A percentile compares a stretch with the other conserved stretches of the same genome.
Evolutionary conservation across 257 asterid genomes (phyloP).

Genomic region (Dorcoceras hygrometricum): DNA sequence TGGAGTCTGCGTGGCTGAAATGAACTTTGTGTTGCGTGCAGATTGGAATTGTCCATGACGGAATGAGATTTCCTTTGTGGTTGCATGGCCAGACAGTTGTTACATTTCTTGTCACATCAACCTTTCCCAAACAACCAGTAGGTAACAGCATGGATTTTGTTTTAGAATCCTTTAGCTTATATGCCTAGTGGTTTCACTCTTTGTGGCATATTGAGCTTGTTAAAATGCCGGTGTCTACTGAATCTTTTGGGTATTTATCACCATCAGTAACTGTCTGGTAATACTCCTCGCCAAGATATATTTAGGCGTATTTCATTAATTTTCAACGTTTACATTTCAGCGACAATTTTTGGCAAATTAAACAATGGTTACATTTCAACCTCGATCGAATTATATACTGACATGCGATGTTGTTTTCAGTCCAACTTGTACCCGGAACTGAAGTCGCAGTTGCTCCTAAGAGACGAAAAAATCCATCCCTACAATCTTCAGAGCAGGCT

Average conservation of each 20-base stretch:
- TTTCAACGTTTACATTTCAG: no score
- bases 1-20: slow-evolving; percentile 11
- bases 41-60: slow-evolving; percentile 92
- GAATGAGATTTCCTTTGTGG: slow-evolving; percentile 90
- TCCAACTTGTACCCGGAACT: slow-evolving; percentile 91
- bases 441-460: slow-evolving; percentile 97
- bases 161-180: slow-evolving; percentile 20
- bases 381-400: slow-evolving; percentile 20
- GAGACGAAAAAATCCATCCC: slow-evolving; percentile 64
- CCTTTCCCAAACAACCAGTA: slow-evolving; percentile 78
- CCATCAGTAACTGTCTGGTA: slow-evolving; percentile 4
- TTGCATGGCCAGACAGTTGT: slow-evolving; percentile 79
- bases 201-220: slow-evolving; percentile 4
- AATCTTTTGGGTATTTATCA: slow-evolving; percentile 11
- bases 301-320: slow-evolving; percentile 6
- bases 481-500: slow-evolving; percentile 37
- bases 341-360: neutral
- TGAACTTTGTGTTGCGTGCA: slow-evolving; percentile 33
- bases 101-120: slow-evolving; percentile 71
- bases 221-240: slow-evolving; percentile 1
- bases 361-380: neutral
- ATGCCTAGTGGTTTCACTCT: slow-evolving; percentile 3
- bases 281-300: slow-evolving; percentile 13
- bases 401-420: slow-evolving; percentile 48
- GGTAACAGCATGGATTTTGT: slow-evolving; percentile 49